These are phyloP conservation scores for Verticillium tricorpus DNA, from an alignment of 2,329 filamentous ascomycete species.

Conservation along the genomic window DNA sequence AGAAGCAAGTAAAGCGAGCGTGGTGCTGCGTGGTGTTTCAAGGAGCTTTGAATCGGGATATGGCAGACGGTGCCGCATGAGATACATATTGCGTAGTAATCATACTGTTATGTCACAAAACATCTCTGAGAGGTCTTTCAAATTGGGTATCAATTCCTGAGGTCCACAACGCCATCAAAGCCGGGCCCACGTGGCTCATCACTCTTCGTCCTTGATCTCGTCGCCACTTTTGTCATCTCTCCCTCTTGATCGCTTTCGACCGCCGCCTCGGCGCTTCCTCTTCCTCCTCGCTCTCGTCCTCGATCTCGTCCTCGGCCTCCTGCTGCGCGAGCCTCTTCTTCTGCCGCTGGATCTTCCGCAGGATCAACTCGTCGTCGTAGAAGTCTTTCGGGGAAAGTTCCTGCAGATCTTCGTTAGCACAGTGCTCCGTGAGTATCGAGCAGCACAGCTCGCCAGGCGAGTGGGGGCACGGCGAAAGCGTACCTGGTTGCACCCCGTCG, in stretches of 20 bases:
- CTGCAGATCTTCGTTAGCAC: conserved; percentile 24
- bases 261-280: background rate
- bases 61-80: background rate
- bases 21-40: background rate
- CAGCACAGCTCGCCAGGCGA: background rate
- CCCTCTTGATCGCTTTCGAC: background rate
- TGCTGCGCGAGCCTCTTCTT: conserved; percentile 32
- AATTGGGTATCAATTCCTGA: background rate
- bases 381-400: conserved; percentile 48
- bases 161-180: background rate
- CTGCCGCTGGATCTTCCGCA: conserved; percentile 54
- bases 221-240: conserved; percentile 6
- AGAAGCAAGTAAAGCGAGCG: background rate
- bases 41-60: background rate
- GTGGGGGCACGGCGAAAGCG: conserved; percentile 6
- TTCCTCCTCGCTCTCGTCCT: background rate
- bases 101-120: background rate
- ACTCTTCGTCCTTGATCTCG: conserved; percentile 9
- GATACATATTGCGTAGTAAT: background rate
- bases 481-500: conserved; percentile 59
- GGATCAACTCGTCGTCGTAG: conserved; percentile 49
- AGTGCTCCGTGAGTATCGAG: background rate
- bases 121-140: background rate
- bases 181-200: background rate
- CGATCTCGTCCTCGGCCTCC: conserved; percentile 32